These are phyloP conservation scores for Neofusicoccum parvum DNA, from an alignment of 2,329 filamentous ascomycete species.

Conservation along the genomic window DNA sequence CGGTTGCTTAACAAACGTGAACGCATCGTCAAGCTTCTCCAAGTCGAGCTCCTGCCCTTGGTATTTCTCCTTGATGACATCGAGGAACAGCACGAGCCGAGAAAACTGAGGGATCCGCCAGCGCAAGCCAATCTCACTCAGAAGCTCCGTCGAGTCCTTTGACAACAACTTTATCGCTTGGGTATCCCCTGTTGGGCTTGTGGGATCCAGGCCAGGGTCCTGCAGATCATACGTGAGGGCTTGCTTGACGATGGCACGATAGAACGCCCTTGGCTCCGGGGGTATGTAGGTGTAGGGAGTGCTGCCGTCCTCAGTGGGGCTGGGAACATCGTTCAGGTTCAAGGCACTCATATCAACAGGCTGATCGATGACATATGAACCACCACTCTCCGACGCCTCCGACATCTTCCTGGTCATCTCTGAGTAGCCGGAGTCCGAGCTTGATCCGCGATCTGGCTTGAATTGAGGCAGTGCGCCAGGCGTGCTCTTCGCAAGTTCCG, in stretches of 20 bases:
- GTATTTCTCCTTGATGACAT: constrained; percentile 84
- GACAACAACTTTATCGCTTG: constrained; percentile 62
- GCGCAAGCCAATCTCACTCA: constrained; percentile 81
- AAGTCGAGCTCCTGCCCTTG: constrained; percentile 78
- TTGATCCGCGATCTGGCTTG: constrained; percentile 44
- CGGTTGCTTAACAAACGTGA: constrained; percentile 77
- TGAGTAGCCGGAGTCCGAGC: constrained; percentile 45
- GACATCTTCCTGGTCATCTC: constrained; percentile 52
- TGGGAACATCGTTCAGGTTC: constrained; percentile 53
- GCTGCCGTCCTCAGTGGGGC: constrained; percentile 50
- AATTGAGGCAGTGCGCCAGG: constrained; percentile 62
- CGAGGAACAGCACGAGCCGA: constrained; percentile 76
- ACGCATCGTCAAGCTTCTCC: constrained; percentile 79
- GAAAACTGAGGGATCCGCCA: constrained; percentile 89
- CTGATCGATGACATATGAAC: constrained; percentile 65
- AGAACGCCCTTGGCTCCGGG: constrained; percentile 77
- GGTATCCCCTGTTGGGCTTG: constrained; percentile 50
- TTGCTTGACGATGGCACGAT: constrained; percentile 78
- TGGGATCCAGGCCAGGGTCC: constrained; percentile 55
- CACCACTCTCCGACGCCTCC: constrained; percentile 45
- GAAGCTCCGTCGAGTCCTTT: constrained; percentile 75
- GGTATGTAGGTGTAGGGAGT: constrained; percentile 87
- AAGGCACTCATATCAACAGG: constrained; percentile 68
- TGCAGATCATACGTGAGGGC: constrained; percentile 66
- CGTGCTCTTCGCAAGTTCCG: constrained; percentile 78